A percentile compares a stretch with the other conserved stretches of the same genome.
Conservation (phyloP, 495 filamentous ascomycete genomes). For the Xylaria grammica region DNA sequence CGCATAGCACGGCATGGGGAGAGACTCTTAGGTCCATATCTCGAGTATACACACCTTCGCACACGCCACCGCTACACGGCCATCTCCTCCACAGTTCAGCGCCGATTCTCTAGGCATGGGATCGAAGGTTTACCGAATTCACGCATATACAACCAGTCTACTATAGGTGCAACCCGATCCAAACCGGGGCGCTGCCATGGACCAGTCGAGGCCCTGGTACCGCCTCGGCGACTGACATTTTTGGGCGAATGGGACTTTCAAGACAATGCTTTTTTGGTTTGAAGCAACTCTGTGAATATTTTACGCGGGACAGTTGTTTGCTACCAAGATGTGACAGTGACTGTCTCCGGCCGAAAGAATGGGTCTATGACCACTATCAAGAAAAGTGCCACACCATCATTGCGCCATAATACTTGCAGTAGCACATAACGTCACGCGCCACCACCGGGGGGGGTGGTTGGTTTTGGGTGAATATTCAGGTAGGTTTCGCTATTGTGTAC, state of each 20-base stretch:
- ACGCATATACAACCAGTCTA: constrained; percentile 1
- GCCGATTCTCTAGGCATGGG: background rate
- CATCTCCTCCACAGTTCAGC: background rate
- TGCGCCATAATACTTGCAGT: constrained; percentile 20
- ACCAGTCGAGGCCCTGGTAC: constrained; percentile 17
- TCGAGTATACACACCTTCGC: background rate
- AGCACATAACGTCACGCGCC: constrained; percentile 17
- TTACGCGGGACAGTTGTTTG: background rate
- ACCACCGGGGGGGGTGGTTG: background rate
- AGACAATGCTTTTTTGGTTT: background rate
- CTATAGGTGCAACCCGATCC: background rate
- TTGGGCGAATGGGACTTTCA: constrained; percentile 8
- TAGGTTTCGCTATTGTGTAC: no score
- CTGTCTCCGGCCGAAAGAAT: background rate
- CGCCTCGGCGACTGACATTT: background rate
- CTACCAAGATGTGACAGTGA: background rate
- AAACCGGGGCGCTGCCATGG: constrained; percentile 1
- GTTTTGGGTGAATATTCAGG: background rate
- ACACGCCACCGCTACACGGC: background rate
- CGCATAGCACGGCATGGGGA: background rate
- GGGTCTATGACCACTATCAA: background rate
- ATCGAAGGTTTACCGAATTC: background rate
- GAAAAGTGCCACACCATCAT: constrained; percentile 16
- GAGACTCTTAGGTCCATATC: background rate
- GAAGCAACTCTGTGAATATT: background rate